Conservation (phyloP, 2,329 filamentous ascomycete species). For the Paecilomyces fulvus region DNA sequence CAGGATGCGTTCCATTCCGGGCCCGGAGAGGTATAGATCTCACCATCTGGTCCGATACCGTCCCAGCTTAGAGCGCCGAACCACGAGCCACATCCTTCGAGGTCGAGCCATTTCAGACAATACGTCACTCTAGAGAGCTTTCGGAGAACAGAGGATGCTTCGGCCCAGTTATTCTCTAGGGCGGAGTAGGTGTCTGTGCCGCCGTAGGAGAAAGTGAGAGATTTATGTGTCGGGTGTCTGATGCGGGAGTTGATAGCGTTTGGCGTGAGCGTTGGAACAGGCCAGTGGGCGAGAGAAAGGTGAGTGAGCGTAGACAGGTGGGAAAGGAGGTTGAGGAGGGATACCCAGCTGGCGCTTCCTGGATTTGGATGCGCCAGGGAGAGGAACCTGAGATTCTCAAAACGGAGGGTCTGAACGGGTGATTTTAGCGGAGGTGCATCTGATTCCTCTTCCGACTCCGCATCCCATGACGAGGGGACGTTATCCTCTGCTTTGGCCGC, state of each 20-base stretch:
- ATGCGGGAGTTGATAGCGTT: slow-evolving; percentile 39
- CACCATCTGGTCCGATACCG: slow-evolving; percentile 18
- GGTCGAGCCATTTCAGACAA: slow-evolving; percentile 53
- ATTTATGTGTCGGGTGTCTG: slow-evolving; percentile 28
- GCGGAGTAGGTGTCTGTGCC: slow-evolving; percentile 46
- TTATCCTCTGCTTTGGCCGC: slow-evolving; percentile 5
- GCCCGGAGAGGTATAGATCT: slow-evolving; percentile 18
- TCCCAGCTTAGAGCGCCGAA: slow-evolving; percentile 43
- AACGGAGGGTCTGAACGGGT: slow-evolving; percentile 27
- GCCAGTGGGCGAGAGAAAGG: slow-evolving; percentile 56
- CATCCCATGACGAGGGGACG: slow-evolving; percentile 36
- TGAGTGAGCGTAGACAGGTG: slow-evolving; percentile 51
- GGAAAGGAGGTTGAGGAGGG: slow-evolving; percentile 45
- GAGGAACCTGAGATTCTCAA: slow-evolving; percentile 48
- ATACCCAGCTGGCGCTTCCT: slow-evolving; percentile 43
- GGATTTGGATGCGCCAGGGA: slow-evolving; percentile 47
- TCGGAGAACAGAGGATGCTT: slow-evolving; percentile 48
- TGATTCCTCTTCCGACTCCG: slow-evolving; percentile 9
- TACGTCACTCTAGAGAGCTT: slow-evolving; percentile 49
- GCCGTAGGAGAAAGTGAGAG: slow-evolving; percentile 38
- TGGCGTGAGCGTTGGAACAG: slow-evolving; percentile 49
- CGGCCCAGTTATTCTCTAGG: slow-evolving; percentile 47
- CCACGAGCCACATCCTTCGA: slow-evolving; percentile 53
- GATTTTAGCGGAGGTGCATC: slow-evolving; percentile 10
- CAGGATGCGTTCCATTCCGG: slow-evolving; percentile 41